Evolutionary conservation across 345 rosid genomes (phyloP), one percentile per base, ranked within the genome.

Genomic region (Psidium friedrichsthalianum): DNA sequence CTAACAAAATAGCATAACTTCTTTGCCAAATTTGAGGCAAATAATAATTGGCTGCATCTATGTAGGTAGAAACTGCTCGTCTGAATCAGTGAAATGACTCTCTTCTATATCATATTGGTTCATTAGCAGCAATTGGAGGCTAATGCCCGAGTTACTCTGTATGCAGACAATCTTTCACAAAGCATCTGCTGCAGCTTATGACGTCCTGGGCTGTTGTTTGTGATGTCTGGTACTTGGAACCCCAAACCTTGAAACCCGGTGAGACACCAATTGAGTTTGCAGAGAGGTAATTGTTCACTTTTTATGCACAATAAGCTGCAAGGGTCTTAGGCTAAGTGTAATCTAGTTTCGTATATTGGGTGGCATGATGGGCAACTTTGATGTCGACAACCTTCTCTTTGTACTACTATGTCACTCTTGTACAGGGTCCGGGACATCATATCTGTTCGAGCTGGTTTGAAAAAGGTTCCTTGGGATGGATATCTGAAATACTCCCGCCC

Each of bases 151-250:
- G 52, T 47, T 64, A 56, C 80, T 81, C 59, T 82, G 54, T 89
- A 74, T 89, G 87, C 95, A 97, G 99, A 89, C 99, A 97, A 87
- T 97, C 99, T 83, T 97, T 97, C 91, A 95, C 99, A 51, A 96
- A 84, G 94, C 99, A 97, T 92, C 94, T 97, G 87, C 92, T 96
- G 90, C 99, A 93, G 89, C 98, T 97, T 86, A 96, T 97, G 99
- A 95, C 99, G 86, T 94, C 99, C 21, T 98, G 99, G 99, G 99
- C 99, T 84, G 99, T 98, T 86, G 99, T 98, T 88, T 97, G 99
- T 92, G 99, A 98, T 58, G 98, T 98, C 53, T 98, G 99, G 99
- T 98, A 95, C 88, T 91, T 98, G 90, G 99, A 96, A 90, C 98
- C 99, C 36, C 99, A 98, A 86, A 95, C 88, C 56, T 88, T 95